Evolutionary conservation across 2,329 filamentous ascomycete species (phyloP), one percentile per base, ranked within the genome.

Genomic region (Pseudogymnoascus sp.): DNA sequence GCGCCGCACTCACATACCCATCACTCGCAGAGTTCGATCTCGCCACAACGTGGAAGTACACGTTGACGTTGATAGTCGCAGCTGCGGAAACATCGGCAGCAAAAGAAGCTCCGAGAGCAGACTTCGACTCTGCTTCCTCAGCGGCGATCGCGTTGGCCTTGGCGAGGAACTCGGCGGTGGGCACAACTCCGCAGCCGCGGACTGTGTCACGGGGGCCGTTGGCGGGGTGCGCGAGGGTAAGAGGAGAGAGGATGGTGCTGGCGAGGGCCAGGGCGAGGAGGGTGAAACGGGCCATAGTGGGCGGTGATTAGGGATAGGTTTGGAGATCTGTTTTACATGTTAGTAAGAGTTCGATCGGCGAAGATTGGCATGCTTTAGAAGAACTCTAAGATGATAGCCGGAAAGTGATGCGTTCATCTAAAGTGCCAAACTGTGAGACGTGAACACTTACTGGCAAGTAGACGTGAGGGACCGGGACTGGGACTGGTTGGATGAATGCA

Each of bases 1-100:
- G 63, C 10, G 61, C n/a, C 6, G 67, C 63, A 6, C 68, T 64
- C 59, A 72, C 62, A 62, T 72, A 70, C 39, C 70, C 69, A 29
- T 67, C 66, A 13, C 63, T 59, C 4, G 63, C 63, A 13, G 64
- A 31, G 27, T 48, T 65, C 7, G 67, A 67, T 6, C 64, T 64
- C n/a, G 70, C 68, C 39, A 74, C 65, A 59, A 74, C 70, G 62
- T 75, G 72, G 65, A 72, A 72, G 61, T 72, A 74, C 48, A 71
- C 70, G 13, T 69, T 63, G 59, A 75, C 45, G 42, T 62, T 65
- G 61, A 71, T 67, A 18, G 64, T 67, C n/a, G 66, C 63, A 25
- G 66, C 61, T 25, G 63, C 61, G 27, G 64, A 59, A 18, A 60
- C 60, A 12, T 58, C 61, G 2, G 62, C 60, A 18, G n/a, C 9